These are phyloP conservation scores for Helianthus tuberosus DNA, from an alignment of 129 eudicot genomes.

Conservation along the genomic window DNA sequence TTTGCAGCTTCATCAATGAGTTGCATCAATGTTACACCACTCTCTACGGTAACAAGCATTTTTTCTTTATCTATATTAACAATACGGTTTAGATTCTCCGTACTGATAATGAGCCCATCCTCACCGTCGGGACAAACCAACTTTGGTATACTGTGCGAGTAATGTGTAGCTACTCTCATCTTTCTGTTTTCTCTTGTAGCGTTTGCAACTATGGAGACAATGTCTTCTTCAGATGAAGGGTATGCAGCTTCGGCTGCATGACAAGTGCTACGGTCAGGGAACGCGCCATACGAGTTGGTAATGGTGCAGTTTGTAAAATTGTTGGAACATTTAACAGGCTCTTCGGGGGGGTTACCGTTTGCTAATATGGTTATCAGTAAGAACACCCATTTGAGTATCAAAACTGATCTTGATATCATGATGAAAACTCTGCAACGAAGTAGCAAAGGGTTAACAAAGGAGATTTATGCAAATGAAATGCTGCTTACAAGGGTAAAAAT, in stretches of 20 bases:
- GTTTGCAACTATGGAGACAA: constrained; percentile 49
- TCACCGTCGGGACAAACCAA: constrained; percentile 67
- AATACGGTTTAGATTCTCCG: constrained; percentile 49
- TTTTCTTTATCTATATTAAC: constrained; percentile 32
- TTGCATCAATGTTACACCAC: constrained; percentile 65
- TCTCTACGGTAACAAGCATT: constrained; percentile 53
- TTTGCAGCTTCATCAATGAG: constrained; percentile 65
- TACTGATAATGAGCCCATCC: constrained; percentile 73
- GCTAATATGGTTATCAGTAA: constrained; percentile 11
- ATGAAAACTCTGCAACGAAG: background rate
- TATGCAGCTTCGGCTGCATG: constrained; percentile 55
- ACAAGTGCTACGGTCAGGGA: constrained; percentile 73
- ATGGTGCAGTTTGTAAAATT: constrained; percentile 57
- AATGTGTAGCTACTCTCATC: constrained; percentile 70
- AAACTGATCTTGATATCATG: constrained; percentile 15
- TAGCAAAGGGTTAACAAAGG: background rate
- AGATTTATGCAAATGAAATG: no score
- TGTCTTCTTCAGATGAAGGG: constrained; percentile 69
- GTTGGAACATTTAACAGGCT: constrained; percentile 53
- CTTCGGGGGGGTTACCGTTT: constrained; percentile 51
- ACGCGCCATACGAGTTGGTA: constrained; percentile 71
- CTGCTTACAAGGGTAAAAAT: no score
- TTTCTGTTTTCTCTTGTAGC: constrained; percentile 50
- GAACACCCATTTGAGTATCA: constrained; percentile 21
- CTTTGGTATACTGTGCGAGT: constrained; percentile 75